Evolutionary conservation across 768 basidiomycete species (phyloP), one percentile per base, ranked within the genome.

Genomic region (Lactifluus subvellereus): DNA sequence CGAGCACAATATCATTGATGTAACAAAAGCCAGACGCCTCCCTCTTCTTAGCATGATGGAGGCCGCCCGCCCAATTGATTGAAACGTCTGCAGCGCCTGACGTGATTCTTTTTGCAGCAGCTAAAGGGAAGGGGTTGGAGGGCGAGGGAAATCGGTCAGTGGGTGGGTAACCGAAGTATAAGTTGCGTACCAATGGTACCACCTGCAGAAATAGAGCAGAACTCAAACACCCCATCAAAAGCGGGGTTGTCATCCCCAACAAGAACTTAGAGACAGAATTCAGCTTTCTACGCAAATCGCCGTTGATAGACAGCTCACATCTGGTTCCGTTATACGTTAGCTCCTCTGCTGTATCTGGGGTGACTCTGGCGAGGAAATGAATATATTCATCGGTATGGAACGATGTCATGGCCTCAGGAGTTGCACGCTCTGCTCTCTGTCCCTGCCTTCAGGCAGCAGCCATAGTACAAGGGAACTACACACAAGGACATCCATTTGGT

Each of bases 301-400:
- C 18, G n/a, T 10, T 22, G 1, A 43, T 22, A 27, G 20, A n/a
- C 14, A 52, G 79, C 88, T 67, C 68, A 95, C 95, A 98, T 74
- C 94, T 78, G 45, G 86, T 86, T 7, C 93, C 92, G 59, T 88
- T 83, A 67, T 85, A 89, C 1, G 91, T 94, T 70, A 97, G 74
- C 59, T 91, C 87, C 68, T 91, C 89, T 1, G 83, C 86, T 4
- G 91, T 96, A 74, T 99, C 97, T 0, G 95, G 95, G 0, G 88
- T 91, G 32, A 98, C 95, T 53, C 84, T 82, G 58, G 84, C 80
- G 50, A 99, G 77, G 69, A 98, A 96, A 69, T 98, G 86, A 62
- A 99, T 82, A 75, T 97, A 99, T 80, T 99, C 97, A 77, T 99
- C 97, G 22, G 96, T 94, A 74, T 99, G 97, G 75, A 98, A 99